Evolutionary conservation across 805 yeast genomes (phyloP), one percentile per base, ranked within the genome.

Genomic region (Ogataea trehalophila): DNA sequence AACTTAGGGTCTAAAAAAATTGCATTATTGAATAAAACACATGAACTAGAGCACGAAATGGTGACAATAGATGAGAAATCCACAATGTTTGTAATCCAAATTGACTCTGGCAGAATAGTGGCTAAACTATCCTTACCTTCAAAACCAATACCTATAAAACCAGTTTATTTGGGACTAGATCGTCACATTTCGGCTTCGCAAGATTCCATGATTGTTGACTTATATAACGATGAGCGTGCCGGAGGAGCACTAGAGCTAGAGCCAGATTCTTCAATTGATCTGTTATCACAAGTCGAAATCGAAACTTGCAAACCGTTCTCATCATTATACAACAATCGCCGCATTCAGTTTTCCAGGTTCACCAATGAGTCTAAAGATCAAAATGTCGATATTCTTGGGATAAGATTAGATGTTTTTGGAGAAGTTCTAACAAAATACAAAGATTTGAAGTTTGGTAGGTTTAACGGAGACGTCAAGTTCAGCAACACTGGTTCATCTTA

Each of bases 201-300:
- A 26, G 11, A 11, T 26, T 26, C 36, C 11, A 7, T 29, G 4
- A 38, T 6, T 17, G 6, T 38, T 22, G 40, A 20, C 17, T 16
- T 15, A 4, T n/a, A 6, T 2, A n/a, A 29, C 17, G 23, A 26
- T 16, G 17, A 38, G 39, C 20, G 9, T 37, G 1, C 44, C 9
- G 40, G 22, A 15, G 26, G 20, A 16, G 46, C 33, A 18, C 31
- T 14, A 4, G 39, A 41, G 6, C n/a, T 16, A 11, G 36, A 33
- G 5, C 41, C 44, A 6, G 56, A 59, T 34, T 58, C 59, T 18
- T 37, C 6, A 16, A 37, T 53, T 29, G 62, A 62, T 41, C 76
- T 76, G 4, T 59, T 79, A 31, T 72, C 79, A 0, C 75, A 76
- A 48, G 73, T 79, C 33, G 85, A 80, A 57, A 74, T 81, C 45